Base-by-base conservation (phyloP, 441 rosid species). In the Rhodomyrtus psidioides region DNA sequence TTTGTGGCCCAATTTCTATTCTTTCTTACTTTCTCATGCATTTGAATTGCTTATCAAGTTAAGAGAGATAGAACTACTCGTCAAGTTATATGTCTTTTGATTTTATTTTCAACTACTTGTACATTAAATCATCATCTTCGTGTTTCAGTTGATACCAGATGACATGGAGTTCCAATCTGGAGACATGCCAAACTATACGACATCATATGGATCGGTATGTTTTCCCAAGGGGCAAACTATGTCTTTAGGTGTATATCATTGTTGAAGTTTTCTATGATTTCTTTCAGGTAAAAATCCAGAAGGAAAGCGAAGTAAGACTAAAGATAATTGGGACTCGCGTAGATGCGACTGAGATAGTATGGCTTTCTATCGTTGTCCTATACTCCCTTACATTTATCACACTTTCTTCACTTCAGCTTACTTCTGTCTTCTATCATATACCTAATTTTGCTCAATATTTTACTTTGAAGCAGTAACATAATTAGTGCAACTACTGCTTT, bases 151-250 rank as follows among this genome's bases (percentile, higher is more conserved):
- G 92, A 96, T 97, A 85, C 99, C 99, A 1, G 98, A 97, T 88
- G 99, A 95, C 90, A 96, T 94, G 99, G 99, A 97, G 89, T 96
- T 96, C 87, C 99, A 96, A 55, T 90, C 98, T 65, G 98, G 99
- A 88, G 99, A 96, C 83, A 91, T 93, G 93, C 99, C 99, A 81
- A 95, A 95, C 81, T 97, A 96, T 84, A 95, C 98, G 1, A 94
- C 98, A 83, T 95, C 97, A 34, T 97, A 97, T 93, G 98, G 98
- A 91, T 97, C 99, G 3, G 98, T 95, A 85, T 53, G 94, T 81
- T 83, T 85, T 82, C 84, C 58, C 59, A 21, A 42, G 56, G 57
- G 27, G 59, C 6, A 21, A 82, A 79, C 15, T 9, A 39, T 85
- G 30, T 51, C 53, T 55, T 42, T 6, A 19, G 70, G 42, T 55